Conservation (phyloP, 176 grass and related monocot species). For the Lolium perenne region DNA sequence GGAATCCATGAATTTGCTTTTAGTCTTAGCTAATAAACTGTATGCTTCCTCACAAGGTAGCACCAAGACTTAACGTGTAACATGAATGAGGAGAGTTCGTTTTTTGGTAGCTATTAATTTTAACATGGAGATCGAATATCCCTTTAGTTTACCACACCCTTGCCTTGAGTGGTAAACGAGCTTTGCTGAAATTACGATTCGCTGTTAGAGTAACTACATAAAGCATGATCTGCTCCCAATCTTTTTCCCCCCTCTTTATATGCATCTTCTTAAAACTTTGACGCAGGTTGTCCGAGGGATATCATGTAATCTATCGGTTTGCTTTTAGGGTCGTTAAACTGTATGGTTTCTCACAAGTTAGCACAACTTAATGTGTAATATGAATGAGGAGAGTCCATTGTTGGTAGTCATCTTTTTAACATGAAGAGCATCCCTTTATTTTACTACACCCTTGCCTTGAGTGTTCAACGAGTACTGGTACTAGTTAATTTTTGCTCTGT, state of each 20-base stretch:
- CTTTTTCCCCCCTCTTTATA: not conserved
- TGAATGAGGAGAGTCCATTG: not conserved
- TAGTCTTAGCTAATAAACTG: not conserved
- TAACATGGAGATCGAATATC: not conserved
- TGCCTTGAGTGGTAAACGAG: not conserved
- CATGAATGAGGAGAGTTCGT: not conserved
- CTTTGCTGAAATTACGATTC: slow-evolving; percentile 50
- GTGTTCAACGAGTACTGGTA: not conserved
- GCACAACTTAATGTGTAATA: not conserved
- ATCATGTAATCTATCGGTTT: not conserved
- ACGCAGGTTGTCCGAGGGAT: not conserved
- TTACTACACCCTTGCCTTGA: not conserved
- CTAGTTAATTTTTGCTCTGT: not conserved
- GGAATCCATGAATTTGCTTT: not conserved
- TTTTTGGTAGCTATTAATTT: not conserved
- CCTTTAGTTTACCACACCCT: not conserved
- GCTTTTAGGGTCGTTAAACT: not conserved
- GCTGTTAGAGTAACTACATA: slow-evolving; percentile 50
- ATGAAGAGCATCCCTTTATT: not conserved
- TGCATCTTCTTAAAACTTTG: not conserved
- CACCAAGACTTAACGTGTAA: not conserved
- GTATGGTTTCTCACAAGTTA: slow-evolving; percentile 12
- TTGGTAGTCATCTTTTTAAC: not conserved
- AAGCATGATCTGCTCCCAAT: not conserved
- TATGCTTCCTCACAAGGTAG: not conserved